These are phyloP conservation scores for Limonium bicolor DNA, from an alignment of 148 eudicot genomes.

Conservation along the genomic window DNA sequence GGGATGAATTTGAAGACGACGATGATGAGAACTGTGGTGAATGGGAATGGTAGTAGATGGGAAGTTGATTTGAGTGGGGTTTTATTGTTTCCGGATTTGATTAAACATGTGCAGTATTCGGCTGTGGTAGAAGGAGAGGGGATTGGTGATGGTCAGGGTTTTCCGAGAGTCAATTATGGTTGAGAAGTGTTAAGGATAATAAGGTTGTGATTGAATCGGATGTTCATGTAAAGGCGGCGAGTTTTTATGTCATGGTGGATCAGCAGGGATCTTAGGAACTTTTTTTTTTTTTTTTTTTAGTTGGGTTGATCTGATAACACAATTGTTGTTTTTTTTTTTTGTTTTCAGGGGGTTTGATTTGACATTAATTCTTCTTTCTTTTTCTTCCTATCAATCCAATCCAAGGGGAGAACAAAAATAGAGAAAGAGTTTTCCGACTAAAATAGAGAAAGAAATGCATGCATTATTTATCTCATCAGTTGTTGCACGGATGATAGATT, in stretches of 20 bases:
- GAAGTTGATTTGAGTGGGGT: slow-evolving; percentile 35
- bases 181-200: slow-evolving; percentile 52
- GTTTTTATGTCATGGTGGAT: slow-evolving; percentile 44
- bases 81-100: slow-evolving; percentile 53
- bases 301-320: too few species aligned
- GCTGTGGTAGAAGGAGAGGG: slow-evolving; percentile 6
- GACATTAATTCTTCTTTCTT: too few species aligned
- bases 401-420: background rate
- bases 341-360: too few species aligned
- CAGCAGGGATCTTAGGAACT: slow-evolving; percentile 30
- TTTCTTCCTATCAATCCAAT: background rate
- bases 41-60: slow-evolving; percentile 51
- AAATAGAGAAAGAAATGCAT: too few species aligned
- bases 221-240: slow-evolving; percentile 24
- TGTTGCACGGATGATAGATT: too few species aligned
- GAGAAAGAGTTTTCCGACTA: background rate
- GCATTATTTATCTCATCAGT: too few species aligned
- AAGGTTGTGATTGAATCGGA: slow-evolving; percentile 46
- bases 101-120: slow-evolving; percentile 46
- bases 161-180: slow-evolving; percentile 25
- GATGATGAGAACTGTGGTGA: slow-evolving; percentile 22
- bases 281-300: background rate
- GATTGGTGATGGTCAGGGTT: slow-evolving; percentile 6
- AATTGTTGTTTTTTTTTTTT: too few species aligned
- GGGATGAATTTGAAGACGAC: slow-evolving; percentile 71